Percentiles rank a stretch among this genome's conserved stretches.
Evolutionary conservation across 2,329 filamentous ascomycete species (phyloP).

Genomic region (Fusarium coicis): DNA sequence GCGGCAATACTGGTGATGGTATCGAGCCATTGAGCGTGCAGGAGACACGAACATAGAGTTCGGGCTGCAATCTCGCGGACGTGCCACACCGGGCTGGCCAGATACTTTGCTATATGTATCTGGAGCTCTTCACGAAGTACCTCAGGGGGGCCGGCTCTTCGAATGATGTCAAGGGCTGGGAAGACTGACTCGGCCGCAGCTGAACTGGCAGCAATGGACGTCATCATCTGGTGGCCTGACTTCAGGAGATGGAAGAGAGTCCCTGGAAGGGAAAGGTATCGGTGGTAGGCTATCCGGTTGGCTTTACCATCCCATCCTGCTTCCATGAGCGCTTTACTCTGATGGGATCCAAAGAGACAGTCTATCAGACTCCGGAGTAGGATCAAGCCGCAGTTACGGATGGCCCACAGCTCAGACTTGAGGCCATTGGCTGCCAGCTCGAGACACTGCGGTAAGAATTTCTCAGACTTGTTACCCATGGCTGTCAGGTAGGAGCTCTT

Average conservation of each 20-base stretch:
- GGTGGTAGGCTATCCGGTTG: constrained; percentile 74
- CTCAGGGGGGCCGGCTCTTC: constrained; percentile 74
- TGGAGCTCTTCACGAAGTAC: constrained; percentile 65
- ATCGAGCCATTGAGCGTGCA: constrained; percentile 61
- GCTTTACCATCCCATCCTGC: constrained; percentile 72
- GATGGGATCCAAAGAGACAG: constrained; percentile 78
- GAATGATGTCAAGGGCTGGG: constrained; percentile 83
- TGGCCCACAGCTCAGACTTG: constrained; percentile 87
- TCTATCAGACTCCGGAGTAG: constrained; percentile 88
- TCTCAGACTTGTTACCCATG: constrained; percentile 77
- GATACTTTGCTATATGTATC: constrained; percentile 67
- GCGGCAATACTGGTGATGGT: constrained; percentile 53
- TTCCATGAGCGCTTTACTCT: constrained; percentile 72
- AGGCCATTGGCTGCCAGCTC: constrained; percentile 84
- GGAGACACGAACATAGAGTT: constrained; percentile 72
- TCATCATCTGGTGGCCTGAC: constrained; percentile 59
- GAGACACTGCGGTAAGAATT: constrained; percentile 77
- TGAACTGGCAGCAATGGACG: constrained; percentile 48
- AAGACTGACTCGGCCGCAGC: constrained; percentile 77
- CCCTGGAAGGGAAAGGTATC: constrained; percentile 72
- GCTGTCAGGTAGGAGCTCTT: constrained; percentile 81
- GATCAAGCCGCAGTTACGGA: constrained; percentile 92
- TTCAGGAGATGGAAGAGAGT: constrained; percentile 73
- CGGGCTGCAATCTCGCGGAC: constrained; percentile 83
- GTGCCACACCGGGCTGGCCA: constrained; percentile 80